Percentiles rank a stretch among this genome's conserved stretches.
Evolutionary conservation across 352 stramenopile species (phyloP).

Genomic region (Phytophthora megakarya): DNA sequence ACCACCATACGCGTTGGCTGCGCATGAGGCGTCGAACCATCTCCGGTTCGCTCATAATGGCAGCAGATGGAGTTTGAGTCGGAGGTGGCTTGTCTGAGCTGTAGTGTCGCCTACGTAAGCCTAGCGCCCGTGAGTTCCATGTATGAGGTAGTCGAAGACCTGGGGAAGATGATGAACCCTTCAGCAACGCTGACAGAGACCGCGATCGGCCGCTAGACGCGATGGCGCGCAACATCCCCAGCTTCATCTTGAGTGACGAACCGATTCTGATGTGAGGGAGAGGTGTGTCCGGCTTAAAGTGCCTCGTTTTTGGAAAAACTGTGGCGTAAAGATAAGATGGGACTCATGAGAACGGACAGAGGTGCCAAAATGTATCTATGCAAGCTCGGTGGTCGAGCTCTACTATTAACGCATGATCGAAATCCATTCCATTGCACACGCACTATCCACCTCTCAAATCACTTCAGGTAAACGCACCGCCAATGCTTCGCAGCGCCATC

Average conservation of each 20-base stretch:
- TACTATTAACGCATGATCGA: conserved; percentile 14
- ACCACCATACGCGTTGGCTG: conserved; percentile 65
- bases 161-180: conserved; percentile 4
- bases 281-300: conserved; percentile 10
- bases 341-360: conserved; percentile 12
- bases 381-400: conserved; percentile 19
- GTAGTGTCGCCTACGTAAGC: conserved; percentile 16
- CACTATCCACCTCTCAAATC: conserved; percentile 37
- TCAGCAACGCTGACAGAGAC: neutral
- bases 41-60: conserved; percentile 51
- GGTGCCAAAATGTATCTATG: conserved; percentile 35
- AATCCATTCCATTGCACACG: conserved; percentile 50
- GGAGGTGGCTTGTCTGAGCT: conserved; percentile 11
- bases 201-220: conserved; percentile 12
- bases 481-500: conserved; percentile 24
- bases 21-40: conserved; percentile 46
- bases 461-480: conserved; percentile 32
- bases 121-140: neutral
- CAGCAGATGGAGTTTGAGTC: neutral
- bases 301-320: neutral
- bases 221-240: conserved; percentile 17
- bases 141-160: neutral
- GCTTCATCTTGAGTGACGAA: neutral
- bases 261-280: conserved; percentile 14
- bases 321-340: neutral